Conservation (phyloP, 2,329 filamentous ascomycete species). For the Colletotrichum sp. region DNA sequence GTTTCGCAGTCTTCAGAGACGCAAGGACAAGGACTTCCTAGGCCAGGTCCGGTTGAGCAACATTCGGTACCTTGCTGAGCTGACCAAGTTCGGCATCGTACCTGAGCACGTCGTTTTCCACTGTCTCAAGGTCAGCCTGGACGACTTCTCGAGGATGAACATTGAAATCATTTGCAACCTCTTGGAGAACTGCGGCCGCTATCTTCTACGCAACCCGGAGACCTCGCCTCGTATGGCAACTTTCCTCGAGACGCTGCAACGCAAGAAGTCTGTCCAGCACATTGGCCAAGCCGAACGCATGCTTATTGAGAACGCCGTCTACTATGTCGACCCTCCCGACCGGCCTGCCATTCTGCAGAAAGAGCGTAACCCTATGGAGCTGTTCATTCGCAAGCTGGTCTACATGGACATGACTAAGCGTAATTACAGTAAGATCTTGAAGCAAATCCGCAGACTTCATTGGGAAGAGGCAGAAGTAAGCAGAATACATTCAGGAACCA, state of each 20-base stretch:
- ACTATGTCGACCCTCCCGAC: slow-evolving; percentile 96
- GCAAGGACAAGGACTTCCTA: slow-evolving; percentile 97
- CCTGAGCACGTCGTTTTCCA: slow-evolving; percentile 99
- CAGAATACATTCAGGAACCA: background rate
- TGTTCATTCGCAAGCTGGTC: slow-evolving; percentile 90
- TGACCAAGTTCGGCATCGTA: slow-evolving; percentile 98
- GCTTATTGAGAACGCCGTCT: slow-evolving; percentile 97
- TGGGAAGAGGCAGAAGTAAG: slow-evolving; percentile 90
- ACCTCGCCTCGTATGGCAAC: slow-evolving; percentile 92
- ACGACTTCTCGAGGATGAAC: slow-evolving; percentile 98
- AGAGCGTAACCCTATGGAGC: slow-evolving; percentile 89
- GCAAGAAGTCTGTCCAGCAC: slow-evolving; percentile 95
- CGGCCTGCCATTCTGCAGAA: slow-evolving; percentile 95
- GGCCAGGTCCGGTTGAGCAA: slow-evolving; percentile 93
- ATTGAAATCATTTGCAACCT: slow-evolving; percentile 98
- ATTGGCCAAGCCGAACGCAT: slow-evolving; percentile 96
- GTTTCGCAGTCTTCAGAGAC: slow-evolving; percentile 93
- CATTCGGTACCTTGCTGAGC: slow-evolving; percentile 94
- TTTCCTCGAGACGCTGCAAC: slow-evolving; percentile 91
- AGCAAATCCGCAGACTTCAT: slow-evolving; percentile 92
- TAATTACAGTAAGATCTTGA: slow-evolving; percentile 91
- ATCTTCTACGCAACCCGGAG: slow-evolving; percentile 89
- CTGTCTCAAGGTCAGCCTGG: slow-evolving; percentile 94
- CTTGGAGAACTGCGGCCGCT: slow-evolving; percentile 94
- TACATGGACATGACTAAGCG: slow-evolving; percentile 95